phyloP scores from a whole-genome alignment of 345 rosid genomes.

The Boechera stricta region DNA sequence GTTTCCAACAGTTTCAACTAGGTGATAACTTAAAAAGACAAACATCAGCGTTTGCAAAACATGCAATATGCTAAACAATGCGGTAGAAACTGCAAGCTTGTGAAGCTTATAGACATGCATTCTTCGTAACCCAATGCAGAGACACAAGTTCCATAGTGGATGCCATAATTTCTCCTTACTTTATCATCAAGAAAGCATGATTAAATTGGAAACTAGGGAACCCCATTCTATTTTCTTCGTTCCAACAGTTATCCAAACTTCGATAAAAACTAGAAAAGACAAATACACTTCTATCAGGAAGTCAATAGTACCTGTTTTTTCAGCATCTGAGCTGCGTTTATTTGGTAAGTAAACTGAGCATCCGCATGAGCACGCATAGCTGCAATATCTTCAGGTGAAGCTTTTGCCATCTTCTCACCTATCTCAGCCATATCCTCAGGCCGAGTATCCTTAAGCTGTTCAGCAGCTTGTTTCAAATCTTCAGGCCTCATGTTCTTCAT shows the following conservation, averaged over 20 bases:
- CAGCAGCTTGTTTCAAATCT: conserved; percentile 86
- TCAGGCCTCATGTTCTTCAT: conserved; percentile 94
- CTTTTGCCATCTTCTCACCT: conserved; percentile 85
- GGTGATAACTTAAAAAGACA: conserved; percentile 4
- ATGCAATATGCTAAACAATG: neutral
- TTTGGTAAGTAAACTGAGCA: conserved; percentile 71
- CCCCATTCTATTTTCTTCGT: neutral
- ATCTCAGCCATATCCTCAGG: conserved; percentile 94
- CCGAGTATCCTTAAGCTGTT: conserved; percentile 77
- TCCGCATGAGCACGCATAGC: conserved; percentile 76
- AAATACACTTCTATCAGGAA: neutral
- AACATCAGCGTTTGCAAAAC: neutral
- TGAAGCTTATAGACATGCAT: neutral
- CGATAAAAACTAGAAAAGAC: neutral
- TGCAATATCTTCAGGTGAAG: conserved; percentile 85
- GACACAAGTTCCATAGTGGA: neutral
- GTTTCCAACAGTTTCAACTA: neutral
- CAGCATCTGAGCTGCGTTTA: conserved; percentile 82
- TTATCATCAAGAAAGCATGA: neutral
- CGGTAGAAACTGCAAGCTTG: neutral
- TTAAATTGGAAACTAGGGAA: neutral
- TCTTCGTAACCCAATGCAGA: neutral
- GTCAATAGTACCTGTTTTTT: conserved; percentile 64
- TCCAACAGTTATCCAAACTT: too few relatives aligned
- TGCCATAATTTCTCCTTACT: neutral